Percentiles rank a stretch among this genome's conserved stretches.
Evolutionary conservation across 805 yeast species (phyloP).

Genomic region (Yueomyces sp.): DNA sequence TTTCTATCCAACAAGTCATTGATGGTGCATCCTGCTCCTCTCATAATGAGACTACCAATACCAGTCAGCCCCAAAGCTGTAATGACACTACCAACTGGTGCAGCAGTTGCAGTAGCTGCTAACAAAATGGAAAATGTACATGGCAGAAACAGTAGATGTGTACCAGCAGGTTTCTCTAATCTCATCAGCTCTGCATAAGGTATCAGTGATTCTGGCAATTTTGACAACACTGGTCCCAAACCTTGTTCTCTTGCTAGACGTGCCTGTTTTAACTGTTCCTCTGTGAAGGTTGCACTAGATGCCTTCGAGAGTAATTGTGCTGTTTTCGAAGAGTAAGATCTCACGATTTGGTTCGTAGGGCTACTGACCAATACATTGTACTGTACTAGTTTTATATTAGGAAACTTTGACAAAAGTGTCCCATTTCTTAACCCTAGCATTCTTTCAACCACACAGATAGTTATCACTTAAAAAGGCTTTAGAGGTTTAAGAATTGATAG

Average conservation of each 20-base stretch:
- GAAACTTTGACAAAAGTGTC: too few relatives aligned
- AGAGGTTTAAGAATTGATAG: too few relatives aligned
- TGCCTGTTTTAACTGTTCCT: slow-evolving; percentile 26
- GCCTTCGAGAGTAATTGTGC: neutral
- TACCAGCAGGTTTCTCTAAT: slow-evolving; percentile 92
- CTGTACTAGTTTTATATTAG: too few relatives aligned
- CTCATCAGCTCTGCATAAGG: slow-evolving; percentile 92
- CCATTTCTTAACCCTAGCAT: too few relatives aligned
- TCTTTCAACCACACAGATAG: too few relatives aligned
- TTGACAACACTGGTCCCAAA: slow-evolving; percentile 38
- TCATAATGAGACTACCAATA: slow-evolving; percentile 78
- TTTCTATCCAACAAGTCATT: slow-evolving; percentile 81
- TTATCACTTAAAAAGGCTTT: too few relatives aligned
- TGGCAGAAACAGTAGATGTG: slow-evolving; percentile 70
- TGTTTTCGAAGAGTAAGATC: too few relatives aligned
- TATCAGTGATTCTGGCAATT: slow-evolving; percentile 58
- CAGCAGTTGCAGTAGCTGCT: slow-evolving; percentile 66
- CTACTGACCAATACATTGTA: too few relatives aligned
- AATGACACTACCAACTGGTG: slow-evolving; percentile 46
- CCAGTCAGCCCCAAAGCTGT: slow-evolving; percentile 61
- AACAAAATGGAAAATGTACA: slow-evolving; percentile 87
- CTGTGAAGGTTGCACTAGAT: slow-evolving; percentile 10
- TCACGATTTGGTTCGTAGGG: too few relatives aligned
- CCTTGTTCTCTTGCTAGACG: slow-evolving; percentile 36
- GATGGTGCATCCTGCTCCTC: slow-evolving; percentile 96